Evolutionary conservation across 495 filamentous ascomycete species (phyloP).

Genomic region (Endocarpon pusillum): DNA sequence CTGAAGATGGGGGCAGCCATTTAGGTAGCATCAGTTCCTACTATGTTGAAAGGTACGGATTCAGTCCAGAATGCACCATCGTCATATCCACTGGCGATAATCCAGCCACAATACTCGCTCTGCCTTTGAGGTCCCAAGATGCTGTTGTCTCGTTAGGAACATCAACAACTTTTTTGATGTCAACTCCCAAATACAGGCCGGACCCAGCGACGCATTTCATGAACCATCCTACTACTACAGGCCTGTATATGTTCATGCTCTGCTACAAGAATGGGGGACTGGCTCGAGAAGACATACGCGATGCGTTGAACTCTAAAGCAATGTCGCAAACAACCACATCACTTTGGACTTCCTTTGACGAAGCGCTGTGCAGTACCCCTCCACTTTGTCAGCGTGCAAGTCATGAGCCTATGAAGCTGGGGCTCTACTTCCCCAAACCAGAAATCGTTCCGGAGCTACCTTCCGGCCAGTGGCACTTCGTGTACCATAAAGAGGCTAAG

Average conservation of each 20-base stretch:
- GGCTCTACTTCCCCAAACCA: constrained; percentile 82
- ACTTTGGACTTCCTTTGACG: constrained; percentile 73
- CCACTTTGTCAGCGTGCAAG: constrained; percentile 41
- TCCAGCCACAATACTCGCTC: constrained; percentile 79
- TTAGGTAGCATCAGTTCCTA: constrained; percentile 59
- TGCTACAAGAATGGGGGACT: constrained; percentile 98
- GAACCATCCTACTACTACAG: constrained; percentile 68
- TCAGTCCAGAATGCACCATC: constrained; percentile 55
- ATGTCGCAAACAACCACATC: constrained; percentile 23
- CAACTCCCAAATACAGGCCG: constrained; percentile 73
- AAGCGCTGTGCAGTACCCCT: constrained; percentile 40
- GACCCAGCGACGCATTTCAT: constrained; percentile 80
- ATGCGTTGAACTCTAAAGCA: constrained; percentile 39
- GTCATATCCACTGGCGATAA: constrained; percentile 91
- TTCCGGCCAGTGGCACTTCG: constrained; percentile 72
- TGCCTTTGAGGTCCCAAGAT: constrained; percentile 71
- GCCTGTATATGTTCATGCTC: constrained; percentile 95
- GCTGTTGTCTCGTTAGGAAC: constrained; percentile 91
- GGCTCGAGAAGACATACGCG: constrained; percentile 74
- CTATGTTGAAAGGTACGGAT: constrained; percentile 62
- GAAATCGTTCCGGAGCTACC: constrained; percentile 88
- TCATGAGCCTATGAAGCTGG: constrained; percentile 54
- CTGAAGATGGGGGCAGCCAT: constrained; percentile 59
- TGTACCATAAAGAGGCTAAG: constrained; percentile 30
- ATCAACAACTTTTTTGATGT: constrained; percentile 93